phyloP scores from a whole-genome alignment of 148 eudicot genomes.

The Gaultheria prostrata region DNA sequence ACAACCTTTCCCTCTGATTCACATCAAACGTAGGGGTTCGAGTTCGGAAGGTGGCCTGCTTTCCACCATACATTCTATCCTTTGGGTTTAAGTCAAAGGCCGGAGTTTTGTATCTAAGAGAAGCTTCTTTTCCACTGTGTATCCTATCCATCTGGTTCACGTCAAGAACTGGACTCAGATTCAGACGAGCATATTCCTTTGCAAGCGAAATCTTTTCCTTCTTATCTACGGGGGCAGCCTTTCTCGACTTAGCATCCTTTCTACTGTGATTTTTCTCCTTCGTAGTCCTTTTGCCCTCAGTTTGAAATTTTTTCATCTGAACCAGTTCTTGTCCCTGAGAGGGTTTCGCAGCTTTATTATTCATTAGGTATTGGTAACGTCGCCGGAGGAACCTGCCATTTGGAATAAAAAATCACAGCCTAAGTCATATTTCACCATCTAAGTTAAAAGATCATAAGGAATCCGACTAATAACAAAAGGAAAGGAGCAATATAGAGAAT shows the following conservation, averaged over 20 bases:
- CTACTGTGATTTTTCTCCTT: slow-evolving; percentile 13
- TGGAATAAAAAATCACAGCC: neutral
- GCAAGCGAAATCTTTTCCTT: slow-evolving; percentile 16
- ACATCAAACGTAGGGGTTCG: slow-evolving; percentile 20
- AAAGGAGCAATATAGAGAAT: neutral
- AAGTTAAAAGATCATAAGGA: neutral
- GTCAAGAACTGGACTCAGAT: slow-evolving; percentile 10
- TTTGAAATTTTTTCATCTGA: slow-evolving; percentile 14
- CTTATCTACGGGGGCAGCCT: slow-evolving; percentile 6
- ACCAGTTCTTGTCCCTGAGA: slow-evolving; percentile 20
- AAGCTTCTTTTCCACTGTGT: slow-evolving; percentile 13
- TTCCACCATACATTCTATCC: slow-evolving; percentile 17
- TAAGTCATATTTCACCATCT: slow-evolving; percentile 3
- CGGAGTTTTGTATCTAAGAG: neutral
- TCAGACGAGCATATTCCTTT: slow-evolving; percentile 15
- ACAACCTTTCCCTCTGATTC: slow-evolving; percentile 30
- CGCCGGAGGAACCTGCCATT: slow-evolving; percentile 39
- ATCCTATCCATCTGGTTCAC: slow-evolving; percentile 20
- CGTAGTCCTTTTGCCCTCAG: slow-evolving; percentile 11
- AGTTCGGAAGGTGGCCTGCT: slow-evolving; percentile 18
- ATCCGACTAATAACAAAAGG: neutral
- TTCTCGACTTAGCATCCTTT: slow-evolving; percentile 22
- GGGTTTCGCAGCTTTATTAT: slow-evolving; percentile 18
- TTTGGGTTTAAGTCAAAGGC: slow-evolving; percentile 25
- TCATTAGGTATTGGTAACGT: slow-evolving; percentile 29